A percentile compares a stretch with the other conserved stretches of the same genome.
Evolutionary conservation across 2,329 filamentous ascomycete genomes (phyloP).

Genomic region (Neocatenulostroma microsporum): DNA sequence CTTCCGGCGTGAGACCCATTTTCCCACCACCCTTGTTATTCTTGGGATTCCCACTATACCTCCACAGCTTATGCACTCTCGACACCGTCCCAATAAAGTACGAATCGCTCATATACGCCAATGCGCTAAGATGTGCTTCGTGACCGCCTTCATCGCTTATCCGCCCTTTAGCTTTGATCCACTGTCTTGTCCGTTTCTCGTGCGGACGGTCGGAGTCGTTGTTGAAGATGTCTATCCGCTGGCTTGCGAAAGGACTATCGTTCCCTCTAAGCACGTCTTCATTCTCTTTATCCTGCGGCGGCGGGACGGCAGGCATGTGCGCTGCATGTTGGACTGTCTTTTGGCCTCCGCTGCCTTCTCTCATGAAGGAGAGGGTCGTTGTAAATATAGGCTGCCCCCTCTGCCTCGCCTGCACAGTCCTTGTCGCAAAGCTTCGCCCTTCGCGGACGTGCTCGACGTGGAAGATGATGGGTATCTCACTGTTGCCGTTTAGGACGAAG

Average conservation of each 20-base stretch:
- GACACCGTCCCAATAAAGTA: conserved; percentile 89
- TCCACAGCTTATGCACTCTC: conserved; percentile 71
- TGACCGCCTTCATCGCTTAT: conserved; percentile 68
- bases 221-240: conserved; percentile 51
- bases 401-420: conserved; percentile 93
- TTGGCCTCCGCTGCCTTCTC: conserved; percentile 52
- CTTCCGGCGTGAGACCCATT: conserved; percentile 30
- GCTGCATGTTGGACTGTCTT: conserved; percentile 58
- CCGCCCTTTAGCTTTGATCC: conserved; percentile 65
- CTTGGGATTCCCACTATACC: conserved; percentile 45
- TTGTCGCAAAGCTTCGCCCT: conserved; percentile 79
- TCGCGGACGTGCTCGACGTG: conserved; percentile 91
- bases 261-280: conserved; percentile 27
- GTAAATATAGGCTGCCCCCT: conserved; percentile 87
- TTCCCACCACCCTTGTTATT: conserved; percentile 15
- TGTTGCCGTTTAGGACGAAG: conserved; percentile 86
- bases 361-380: conserved; percentile 82
- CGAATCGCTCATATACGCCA: conserved; percentile 88
- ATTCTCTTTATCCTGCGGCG: conserved; percentile 34
- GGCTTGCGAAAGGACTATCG: conserved; percentile 51
- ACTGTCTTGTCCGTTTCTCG: conserved; percentile 57
- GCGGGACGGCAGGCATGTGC: conserved; percentile 41
- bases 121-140: conserved; percentile 72
- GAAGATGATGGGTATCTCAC: conserved; percentile 79
- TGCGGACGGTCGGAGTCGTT: conserved; percentile 48